Evolutionary conservation across 2,329 filamentous ascomycete genomes (phyloP).

Genomic region (Venturia oleaginea): DNA sequence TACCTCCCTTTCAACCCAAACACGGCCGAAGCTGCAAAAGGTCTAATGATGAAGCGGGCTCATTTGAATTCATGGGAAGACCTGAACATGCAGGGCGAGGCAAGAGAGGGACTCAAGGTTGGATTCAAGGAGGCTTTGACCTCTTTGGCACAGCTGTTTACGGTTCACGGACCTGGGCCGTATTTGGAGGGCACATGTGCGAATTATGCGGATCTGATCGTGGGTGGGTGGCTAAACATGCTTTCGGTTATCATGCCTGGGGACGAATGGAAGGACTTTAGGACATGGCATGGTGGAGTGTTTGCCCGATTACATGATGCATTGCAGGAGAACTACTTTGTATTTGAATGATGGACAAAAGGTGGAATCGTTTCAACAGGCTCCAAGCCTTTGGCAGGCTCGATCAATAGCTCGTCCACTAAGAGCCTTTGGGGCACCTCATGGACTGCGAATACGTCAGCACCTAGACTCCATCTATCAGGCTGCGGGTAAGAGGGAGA

Average conservation of each 20-base stretch:
- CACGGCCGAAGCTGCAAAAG: constrained; percentile 35
- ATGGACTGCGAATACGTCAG: no score
- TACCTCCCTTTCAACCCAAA: constrained; percentile 44
- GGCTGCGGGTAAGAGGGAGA: no score
- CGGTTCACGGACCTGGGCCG: constrained; percentile 32
- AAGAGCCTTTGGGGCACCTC: no score
- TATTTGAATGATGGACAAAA: neutral
- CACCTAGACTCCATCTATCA: no score
- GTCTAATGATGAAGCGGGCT: constrained; percentile 22
- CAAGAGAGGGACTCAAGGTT: constrained; percentile 28
- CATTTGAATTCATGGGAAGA: constrained; percentile 33
- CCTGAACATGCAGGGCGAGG: constrained; percentile 28
- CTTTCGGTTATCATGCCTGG: constrained; percentile 30
- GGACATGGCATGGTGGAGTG: constrained; percentile 41
- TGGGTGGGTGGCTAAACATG: constrained; percentile 49
- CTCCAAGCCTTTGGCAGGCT: no score
- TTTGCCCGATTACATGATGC: constrained; percentile 44
- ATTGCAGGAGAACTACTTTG: constrained; percentile 17
- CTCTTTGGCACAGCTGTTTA: constrained; percentile 35
- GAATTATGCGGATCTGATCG: constrained; percentile 48
- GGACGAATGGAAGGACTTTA: constrained; percentile 38
- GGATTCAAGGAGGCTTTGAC: constrained; percentile 36
- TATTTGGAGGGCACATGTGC: constrained; percentile 39
- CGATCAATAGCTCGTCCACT: no score
- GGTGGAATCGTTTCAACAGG: no score